Base-by-base conservation (phyloP, 441 rosid genomes). In the Omphalea diandra region DNA sequence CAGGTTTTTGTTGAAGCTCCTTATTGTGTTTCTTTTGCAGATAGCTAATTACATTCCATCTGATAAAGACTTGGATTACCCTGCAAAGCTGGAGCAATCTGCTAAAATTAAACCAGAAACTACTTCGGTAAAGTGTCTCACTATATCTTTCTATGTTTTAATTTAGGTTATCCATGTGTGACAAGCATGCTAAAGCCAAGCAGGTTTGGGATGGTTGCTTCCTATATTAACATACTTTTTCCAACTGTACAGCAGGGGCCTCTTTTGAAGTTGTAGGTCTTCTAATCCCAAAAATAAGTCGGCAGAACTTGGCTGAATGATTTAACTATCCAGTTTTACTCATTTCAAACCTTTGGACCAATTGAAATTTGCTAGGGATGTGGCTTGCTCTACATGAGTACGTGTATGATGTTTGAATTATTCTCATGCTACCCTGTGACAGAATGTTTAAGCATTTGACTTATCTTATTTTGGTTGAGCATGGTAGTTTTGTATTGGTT, bases 21-120 rank as follows among this genome's bases (percentile, higher is more conserved):
- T 70, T 54, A 24, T 62, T 29, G 53, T 74, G 57, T 80, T 81
- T 78, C 47, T 73, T 65, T 57, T 76, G 77, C 85, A 95, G 99
- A 89, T 95, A 80, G 97, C 99, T 79, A 95, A 88, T 78, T 95
- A 79, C 76, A 72, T 85, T 67, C 95, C 96, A 32, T 82, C 81
- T 20, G 84, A 88, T 40, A 94, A 89, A 83, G 97, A 93, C 82
- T 70, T 93, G 81, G 85, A 90, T 84, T 95, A 92, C 82, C 98
- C 95, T 77, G 87, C 89, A 72, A 95, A 92, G 87, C 87, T 95
- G 83, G 92, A 85, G 86, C 81, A 56, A 67, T 81, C 86, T 81
- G 75, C 76, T 69, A 83, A 76, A 70, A 77, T 64, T 46, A 75
- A 79, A 71, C 78, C 88, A 43, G 91, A 88, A 80, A 71, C 83